Percentiles rank a stretch among this genome's conserved stretches.
These are phyloP conservation scores for Candolleomyces efflorescens DNA, from an alignment of 768 basidiomycete genomes.

Conservation along the genomic window DNA sequence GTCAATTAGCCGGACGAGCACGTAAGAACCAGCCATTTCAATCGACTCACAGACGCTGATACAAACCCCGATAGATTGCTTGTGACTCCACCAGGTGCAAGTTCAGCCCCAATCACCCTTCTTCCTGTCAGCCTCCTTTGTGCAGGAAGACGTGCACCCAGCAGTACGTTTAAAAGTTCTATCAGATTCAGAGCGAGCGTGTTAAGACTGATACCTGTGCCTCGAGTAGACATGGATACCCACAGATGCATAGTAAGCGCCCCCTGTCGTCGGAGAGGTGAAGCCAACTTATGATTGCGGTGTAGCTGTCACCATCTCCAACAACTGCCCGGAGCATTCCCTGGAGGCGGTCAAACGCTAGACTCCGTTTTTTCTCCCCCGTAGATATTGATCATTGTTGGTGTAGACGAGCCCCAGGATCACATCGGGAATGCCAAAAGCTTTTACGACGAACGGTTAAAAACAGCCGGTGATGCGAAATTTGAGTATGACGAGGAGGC, in stretches of 20 bases:
- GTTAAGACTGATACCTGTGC: not conserved
- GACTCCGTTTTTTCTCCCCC: no score
- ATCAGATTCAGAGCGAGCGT: not conserved
- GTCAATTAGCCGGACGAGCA: not conserved
- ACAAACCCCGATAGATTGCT: not conserved
- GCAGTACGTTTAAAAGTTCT: not conserved
- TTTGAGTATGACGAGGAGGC: no score
- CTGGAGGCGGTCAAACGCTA: no score
- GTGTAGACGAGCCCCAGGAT: no score
- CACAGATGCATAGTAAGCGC: not conserved
- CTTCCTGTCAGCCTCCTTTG: not conserved
- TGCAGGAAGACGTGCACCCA: not conserved
- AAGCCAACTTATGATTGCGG: not conserved
- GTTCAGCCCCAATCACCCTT: not conserved
- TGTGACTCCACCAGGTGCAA: not conserved
- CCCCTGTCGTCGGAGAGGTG: not conserved
- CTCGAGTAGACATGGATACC: not conserved
- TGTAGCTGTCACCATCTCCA: not conserved
- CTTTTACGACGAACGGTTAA: no score
- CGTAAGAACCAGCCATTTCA: not conserved
- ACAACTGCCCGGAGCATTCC: not conserved
- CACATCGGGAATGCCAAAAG: no score
- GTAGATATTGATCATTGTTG: no score
- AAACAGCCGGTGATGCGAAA: no score
- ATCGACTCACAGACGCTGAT: not conserved